Evolutionary conservation across 768 basidiomycete species (phyloP), one percentile per base, ranked within the genome.

Genomic region (Termitomyces bulborhizus): DNA sequence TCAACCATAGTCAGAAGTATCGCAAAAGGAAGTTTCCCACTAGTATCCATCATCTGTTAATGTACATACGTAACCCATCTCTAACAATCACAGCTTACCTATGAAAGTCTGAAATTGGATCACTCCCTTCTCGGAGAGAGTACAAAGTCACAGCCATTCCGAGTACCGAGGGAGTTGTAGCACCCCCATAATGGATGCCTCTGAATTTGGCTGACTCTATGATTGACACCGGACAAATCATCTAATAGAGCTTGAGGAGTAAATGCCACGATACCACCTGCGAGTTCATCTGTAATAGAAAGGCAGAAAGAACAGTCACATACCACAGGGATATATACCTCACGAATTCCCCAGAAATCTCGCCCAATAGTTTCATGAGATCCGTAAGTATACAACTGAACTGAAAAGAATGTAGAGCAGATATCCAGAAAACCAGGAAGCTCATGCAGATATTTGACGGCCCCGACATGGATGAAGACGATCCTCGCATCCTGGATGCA

Each of bases 231-330:
- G 34, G 73, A 46, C 6, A 81, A 78, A 63, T 85, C 75, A 41
- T 80, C 75, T 9, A 76, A 57, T 47, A 91, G 73, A 21, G 82
- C 85, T 50, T 70, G 71, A 2, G 88, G 76, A n/a, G 84, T 85
- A 54, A 91, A 86, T 0, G 88, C 88, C 3, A 84, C 76, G 56
- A 91, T 69, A 3, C 90, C 90, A 43, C 90, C 90, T 91, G 7
- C 6, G 2, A 4, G 18, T 29, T 29, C 1, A 18, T 57, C 9
- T 5, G 40, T 26, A 12, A 4, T 8, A 34, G 26, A 26, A 36
- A 16, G 29, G 40, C 49, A 15, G 29, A 36, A 42, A 42, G 21
- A 44, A 24, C 1, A 8, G 24, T 21, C 13, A 24, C 26, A 2
- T 6, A 66, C 89, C 89, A 53, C 80, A 66, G 40, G 85, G 85